Percentiles rank a stretch among this genome's conserved stretches.
phyloP scores from a whole-genome alignment of 192 early-diverging fungal species.

The Endogone sp. region DNA sequence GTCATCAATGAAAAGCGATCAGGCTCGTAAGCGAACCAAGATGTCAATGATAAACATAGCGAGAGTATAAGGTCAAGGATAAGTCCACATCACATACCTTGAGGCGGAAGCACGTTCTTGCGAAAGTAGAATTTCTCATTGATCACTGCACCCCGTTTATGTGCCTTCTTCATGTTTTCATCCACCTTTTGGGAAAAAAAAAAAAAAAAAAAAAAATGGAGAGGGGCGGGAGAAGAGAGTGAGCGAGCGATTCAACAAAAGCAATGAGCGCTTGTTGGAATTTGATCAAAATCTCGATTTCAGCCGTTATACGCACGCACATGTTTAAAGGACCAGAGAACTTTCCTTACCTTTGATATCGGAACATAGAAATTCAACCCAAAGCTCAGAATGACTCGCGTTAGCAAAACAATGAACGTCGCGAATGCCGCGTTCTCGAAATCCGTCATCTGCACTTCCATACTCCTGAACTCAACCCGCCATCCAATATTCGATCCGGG shows the following conservation, averaged over 20 bases:
- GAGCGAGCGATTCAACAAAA: too few relatives aligned
- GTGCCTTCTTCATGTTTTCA: conserved; percentile 88
- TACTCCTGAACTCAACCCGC: conserved; percentile 96
- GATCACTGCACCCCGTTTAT: conserved; percentile 77
- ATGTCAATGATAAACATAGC: conserved; percentile 4
- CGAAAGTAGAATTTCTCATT: conserved; percentile 89
- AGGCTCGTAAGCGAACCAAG: background rate
- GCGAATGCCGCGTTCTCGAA: conserved; percentile 97
- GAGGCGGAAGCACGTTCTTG: conserved; percentile 67
- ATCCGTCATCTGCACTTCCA: conserved; percentile 96
- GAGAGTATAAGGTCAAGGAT: too few relatives aligned
- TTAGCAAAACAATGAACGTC: conserved; percentile 89
- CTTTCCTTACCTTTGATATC: conserved; percentile 70
- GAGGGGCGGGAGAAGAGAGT: too few relatives aligned
- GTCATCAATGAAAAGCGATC: background rate
- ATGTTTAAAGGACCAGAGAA: background rate
- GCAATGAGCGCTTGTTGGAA: too few relatives aligned
- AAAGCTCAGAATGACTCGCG: conserved; percentile 82
- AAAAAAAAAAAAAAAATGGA: conserved; percentile 1
- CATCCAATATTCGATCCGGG: conserved; percentile 90
- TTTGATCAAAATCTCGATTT: too few relatives aligned
- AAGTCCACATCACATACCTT: too few relatives aligned
- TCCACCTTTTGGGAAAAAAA: too few relatives aligned
- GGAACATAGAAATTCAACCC: conserved; percentile 96
- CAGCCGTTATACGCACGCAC: too few relatives aligned